These are phyloP conservation scores for Aspergillus sp. DNA, from an alignment of 2,329 filamentous ascomycete species.

Conservation along the genomic window DNA sequence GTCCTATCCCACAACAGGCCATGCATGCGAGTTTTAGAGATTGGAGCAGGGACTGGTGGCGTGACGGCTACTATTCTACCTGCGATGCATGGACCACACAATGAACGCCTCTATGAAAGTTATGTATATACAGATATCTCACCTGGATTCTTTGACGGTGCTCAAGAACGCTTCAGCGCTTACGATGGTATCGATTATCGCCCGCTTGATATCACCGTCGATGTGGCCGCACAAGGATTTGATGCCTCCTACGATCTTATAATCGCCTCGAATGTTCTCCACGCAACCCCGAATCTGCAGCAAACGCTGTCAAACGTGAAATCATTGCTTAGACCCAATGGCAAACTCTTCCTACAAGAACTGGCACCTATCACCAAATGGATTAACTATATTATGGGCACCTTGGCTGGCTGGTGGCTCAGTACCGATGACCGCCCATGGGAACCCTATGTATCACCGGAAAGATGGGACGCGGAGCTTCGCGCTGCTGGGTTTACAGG, in stretches of 20 bases:
- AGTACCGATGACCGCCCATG: slow-evolving; percentile 18
- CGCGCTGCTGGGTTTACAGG: slow-evolving; percentile 21
- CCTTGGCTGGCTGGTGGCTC: slow-evolving; percentile 43
- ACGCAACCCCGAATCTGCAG: slow-evolving; percentile 16
- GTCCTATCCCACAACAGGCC: slow-evolving; percentile 26
- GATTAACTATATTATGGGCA: slow-evolving; percentile 20
- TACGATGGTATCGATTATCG: slow-evolving; percentile 29
- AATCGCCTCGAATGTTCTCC: slow-evolving; percentile 33
- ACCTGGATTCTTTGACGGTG: slow-evolving; percentile 27
- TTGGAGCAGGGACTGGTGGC: slow-evolving; percentile 33
- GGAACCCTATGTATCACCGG: slow-evolving; percentile 18
- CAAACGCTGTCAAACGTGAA: slow-evolving; percentile 20
- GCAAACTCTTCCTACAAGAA: slow-evolving; percentile 49
- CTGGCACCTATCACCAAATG: slow-evolving; percentile 20
- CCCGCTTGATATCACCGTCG: slow-evolving; percentile 30
- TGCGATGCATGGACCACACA: background rate
- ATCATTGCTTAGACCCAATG: slow-evolving; percentile 40
- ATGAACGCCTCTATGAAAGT: slow-evolving; percentile 17
- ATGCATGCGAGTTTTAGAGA: slow-evolving; percentile 24
- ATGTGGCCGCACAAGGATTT: slow-evolving; percentile 32
- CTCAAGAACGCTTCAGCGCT: slow-evolving; percentile 22
- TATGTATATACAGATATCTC: slow-evolving; percentile 35
- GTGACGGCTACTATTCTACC: slow-evolving; percentile 22
- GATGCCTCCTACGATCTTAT: slow-evolving; percentile 33
- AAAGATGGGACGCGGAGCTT: slow-evolving; percentile 21